Percentiles rank a stretch among this genome's conserved stretches.
Evolutionary conservation across 352 stramenopile genomes (phyloP).

Genomic region (Phytopythium aichiense): DNA sequence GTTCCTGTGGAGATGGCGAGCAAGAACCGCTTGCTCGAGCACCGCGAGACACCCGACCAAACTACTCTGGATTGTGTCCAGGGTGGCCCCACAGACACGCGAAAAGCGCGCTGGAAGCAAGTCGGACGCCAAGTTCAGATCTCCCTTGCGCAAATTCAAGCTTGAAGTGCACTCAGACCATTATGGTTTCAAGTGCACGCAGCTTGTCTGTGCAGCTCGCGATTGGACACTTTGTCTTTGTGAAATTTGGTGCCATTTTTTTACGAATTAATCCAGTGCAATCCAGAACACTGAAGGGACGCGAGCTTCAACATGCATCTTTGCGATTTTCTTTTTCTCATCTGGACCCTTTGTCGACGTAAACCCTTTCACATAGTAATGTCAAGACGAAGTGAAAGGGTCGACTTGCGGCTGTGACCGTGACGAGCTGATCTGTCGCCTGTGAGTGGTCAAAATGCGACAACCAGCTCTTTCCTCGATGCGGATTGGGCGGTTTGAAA

Average conservation of each 20-base stretch:
- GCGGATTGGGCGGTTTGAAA: conserved; percentile 1
- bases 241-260: not conserved
- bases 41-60: not conserved
- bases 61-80: not conserved
- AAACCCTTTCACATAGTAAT: not conserved
- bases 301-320: conserved; percentile 1
- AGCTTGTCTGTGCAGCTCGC: not conserved
- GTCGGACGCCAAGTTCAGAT: conserved; percentile 2
- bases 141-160: not conserved
- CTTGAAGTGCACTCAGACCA: not conserved
- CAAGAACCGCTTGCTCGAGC: not conserved
- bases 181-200: not conserved
- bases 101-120: not conserved
- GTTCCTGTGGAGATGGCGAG: not conserved
- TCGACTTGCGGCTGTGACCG: not conserved
- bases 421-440: not conserved
- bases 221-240: conserved; percentile 1
- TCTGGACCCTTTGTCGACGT: not conserved
- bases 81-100: not conserved
- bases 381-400: not conserved
- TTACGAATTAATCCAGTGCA: not conserved
- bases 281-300: not conserved
- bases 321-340: not conserved
- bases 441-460: conserved; percentile 7
- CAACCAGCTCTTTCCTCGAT: not conserved